A percentile compares a stretch with the other conserved stretches of the same genome.
Evolutionary conservation across 2,329 filamentous ascomycete genomes (phyloP).

Genomic region (Dothistroma pini): DNA sequence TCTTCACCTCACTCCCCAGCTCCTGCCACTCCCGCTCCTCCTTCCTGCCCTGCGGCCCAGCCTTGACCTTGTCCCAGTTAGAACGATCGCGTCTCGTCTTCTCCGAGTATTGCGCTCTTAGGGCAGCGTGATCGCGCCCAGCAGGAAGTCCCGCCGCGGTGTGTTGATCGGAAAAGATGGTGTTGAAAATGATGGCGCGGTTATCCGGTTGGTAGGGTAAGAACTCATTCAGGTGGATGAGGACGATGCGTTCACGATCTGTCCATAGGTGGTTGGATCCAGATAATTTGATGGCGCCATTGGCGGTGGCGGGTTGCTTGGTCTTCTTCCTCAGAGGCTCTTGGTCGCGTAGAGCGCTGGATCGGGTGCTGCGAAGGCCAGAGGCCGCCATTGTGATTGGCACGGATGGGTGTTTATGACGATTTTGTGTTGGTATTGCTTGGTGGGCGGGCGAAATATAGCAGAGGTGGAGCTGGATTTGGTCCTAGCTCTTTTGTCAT

Average conservation of each 20-base stretch:
- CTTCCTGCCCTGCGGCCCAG: not conserved
- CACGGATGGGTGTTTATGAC: not conserved
- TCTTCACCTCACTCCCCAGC: not conserved
- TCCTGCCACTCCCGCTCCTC: not conserved
- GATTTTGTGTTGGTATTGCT: not conserved
- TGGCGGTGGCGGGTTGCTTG: not conserved
- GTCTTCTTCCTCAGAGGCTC: not conserved
- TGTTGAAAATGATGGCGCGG: conserved; percentile 2
- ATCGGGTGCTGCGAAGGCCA: not conserved
- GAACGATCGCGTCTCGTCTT: not conserved
- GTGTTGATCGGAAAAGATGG: not conserved
- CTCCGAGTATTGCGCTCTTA: not conserved
- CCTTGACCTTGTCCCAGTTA: not conserved
- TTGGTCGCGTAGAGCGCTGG: not conserved
- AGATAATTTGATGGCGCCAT: not conserved
- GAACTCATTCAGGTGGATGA: not conserved
- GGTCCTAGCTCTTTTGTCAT: not conserved
- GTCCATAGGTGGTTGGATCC: conserved; percentile 3
- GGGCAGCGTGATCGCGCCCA: not conserved
- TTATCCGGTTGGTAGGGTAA: not conserved
- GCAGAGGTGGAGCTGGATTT: not conserved
- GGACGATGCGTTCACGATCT: conserved; percentile 1
- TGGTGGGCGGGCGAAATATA: not conserved
- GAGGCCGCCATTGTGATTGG: not conserved
- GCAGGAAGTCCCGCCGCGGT: not conserved